Evolutionary conservation across 208 protist genomes (phyloP).

Genomic region (Leishmania major): DNA sequence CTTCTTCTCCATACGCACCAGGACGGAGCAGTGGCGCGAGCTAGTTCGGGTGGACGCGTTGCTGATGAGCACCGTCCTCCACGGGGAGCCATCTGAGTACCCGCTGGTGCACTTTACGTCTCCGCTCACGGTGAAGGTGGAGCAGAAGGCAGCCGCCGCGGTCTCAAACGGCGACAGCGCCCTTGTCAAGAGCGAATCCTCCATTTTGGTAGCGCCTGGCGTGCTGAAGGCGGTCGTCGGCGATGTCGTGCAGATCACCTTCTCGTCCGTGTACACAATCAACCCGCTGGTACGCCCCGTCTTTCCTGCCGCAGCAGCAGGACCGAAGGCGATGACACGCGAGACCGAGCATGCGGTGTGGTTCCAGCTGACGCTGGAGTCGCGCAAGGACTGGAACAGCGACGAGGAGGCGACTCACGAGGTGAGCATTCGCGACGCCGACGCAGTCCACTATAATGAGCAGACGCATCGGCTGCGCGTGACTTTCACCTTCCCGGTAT

Average conservation of each 20-base stretch:
- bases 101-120: conserved; percentile 23
- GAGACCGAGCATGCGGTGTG: conserved; percentile 3
- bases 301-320: not conserved
- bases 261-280: conserved; percentile 33
- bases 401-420: conserved; percentile 63
- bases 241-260: conserved; percentile 36
- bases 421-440: conserved; percentile 36
- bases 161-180: conserved; percentile 1
- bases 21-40: conserved; percentile 26
- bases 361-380: conserved; percentile 56
- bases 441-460: conserved; percentile 34
- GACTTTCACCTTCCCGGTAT: conserved; percentile 49
- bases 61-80: conserved; percentile 21
- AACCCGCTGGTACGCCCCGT: conserved; percentile 30
- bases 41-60: conserved; percentile 34
- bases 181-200: not conserved
- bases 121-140: conserved; percentile 19
- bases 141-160: conserved; percentile 7
- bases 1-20: conserved; percentile 14
- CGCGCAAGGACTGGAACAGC: conserved; percentile 73
- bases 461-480: conserved; percentile 33
- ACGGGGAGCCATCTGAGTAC: conserved; percentile 26
- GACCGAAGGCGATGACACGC: not conserved
- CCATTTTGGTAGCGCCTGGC: not conserved
- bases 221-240: conserved; percentile 30